These are phyloP conservation scores for Blastomyces silverae DNA, from an alignment of 2,329 filamentous ascomycete genomes.

Conservation along the genomic window DNA sequence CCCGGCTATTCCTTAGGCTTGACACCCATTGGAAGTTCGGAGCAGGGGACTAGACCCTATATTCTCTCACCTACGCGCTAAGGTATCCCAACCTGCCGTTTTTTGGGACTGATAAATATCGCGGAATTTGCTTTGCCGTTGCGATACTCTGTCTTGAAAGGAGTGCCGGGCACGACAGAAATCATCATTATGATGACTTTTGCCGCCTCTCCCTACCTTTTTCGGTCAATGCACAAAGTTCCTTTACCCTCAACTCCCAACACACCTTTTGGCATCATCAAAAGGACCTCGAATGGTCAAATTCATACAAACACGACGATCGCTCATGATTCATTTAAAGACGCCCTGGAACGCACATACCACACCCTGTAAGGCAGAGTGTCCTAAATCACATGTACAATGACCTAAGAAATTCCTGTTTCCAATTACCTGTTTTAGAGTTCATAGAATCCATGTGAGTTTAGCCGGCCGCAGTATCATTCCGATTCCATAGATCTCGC, in stretches of 20 bases:
- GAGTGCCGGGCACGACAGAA: background rate
- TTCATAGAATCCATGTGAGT: background rate
- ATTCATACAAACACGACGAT: background rate
- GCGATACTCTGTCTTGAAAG: background rate
- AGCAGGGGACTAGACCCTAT: background rate
- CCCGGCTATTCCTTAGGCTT: background rate
- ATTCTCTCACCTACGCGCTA: background rate
- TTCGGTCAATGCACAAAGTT: background rate
- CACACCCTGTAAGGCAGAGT: slow-evolving; percentile 1
- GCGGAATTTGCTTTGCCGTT: background rate
- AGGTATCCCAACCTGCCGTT: background rate
- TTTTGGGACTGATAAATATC: background rate
- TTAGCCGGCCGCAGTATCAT: slow-evolving; percentile 14
- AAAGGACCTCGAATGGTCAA: background rate
- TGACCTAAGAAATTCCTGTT: background rate
- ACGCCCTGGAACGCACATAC: background rate
- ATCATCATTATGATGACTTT: background rate
- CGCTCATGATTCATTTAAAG: background rate
- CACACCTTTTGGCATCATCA: background rate
- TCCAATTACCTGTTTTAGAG: background rate
- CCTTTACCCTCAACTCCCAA: background rate
- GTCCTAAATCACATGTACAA: background rate
- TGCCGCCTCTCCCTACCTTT: background rate
- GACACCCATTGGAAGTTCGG: background rate
- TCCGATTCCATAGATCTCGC: slow-evolving; percentile 62